These are phyloP conservation scores for Mycena rebaudengoi DNA, from an alignment of 768 basidiomycete genomes.

Conservation along the genomic window DNA sequence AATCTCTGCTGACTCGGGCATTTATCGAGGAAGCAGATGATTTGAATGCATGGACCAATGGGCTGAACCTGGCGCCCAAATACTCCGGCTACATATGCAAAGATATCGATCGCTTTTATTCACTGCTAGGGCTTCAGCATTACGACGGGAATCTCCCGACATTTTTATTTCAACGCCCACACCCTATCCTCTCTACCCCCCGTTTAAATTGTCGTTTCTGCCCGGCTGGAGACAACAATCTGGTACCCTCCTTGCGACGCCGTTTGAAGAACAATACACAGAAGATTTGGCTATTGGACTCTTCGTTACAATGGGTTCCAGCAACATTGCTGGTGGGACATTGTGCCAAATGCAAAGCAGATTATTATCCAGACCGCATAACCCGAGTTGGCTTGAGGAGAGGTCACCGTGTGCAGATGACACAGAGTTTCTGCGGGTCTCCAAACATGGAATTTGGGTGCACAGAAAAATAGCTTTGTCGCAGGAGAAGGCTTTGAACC, in stretches of 20 bases:
- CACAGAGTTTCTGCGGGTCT: conserved; percentile 32
- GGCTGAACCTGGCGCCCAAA: neutral
- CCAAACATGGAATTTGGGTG: conserved; percentile 34
- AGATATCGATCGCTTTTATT: neutral
- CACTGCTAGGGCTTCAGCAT: neutral
- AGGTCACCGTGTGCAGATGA: conserved; percentile 18
- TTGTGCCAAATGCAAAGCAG: conserved; percentile 20
- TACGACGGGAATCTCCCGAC: neutral
- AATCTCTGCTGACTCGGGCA: neutral
- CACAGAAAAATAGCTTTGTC: too few relatives aligned
- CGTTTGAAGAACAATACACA: neutral
- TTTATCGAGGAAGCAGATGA: neutral
- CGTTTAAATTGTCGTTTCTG: neutral
- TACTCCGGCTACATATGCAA: neutral
- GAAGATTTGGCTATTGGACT: neutral
- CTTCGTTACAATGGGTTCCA: neutral
- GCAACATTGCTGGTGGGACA: conserved; percentile 1
- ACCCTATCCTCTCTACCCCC: neutral
- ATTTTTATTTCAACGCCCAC: neutral
- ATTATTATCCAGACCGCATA: too few relatives aligned
- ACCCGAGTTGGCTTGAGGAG: neutral
- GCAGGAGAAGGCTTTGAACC: too few relatives aligned
- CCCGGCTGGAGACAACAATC: neutral
- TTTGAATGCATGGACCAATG: neutral
- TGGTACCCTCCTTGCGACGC: neutral